phyloP scores from a whole-genome alignment of 345 rosid genomes.

The Dimocarpus longan region DNA sequence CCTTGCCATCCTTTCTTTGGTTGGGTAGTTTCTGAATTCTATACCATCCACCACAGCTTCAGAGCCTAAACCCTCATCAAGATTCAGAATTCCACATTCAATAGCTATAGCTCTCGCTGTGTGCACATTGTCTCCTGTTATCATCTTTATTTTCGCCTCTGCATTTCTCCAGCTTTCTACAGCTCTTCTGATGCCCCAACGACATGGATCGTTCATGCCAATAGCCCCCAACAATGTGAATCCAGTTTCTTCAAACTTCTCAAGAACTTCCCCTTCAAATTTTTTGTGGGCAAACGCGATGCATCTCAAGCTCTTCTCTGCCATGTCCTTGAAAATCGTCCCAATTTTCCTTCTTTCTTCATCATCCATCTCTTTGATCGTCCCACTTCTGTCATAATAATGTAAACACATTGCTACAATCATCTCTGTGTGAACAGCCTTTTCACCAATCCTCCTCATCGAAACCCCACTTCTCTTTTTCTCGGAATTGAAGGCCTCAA shows the following conservation, averaged over 20 bases:
- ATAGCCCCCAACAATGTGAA: constrained; percentile 35
- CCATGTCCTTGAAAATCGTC: constrained; percentile 40
- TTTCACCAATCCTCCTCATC: constrained; percentile 28
- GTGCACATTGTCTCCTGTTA: constrained; percentile 42
- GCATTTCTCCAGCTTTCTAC: constrained; percentile 40
- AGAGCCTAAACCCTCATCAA: not conserved
- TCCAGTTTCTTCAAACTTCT: constrained; percentile 32
- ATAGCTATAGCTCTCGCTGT: constrained; percentile 45
- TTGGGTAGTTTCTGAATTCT: constrained; percentile 34
- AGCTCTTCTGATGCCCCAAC: constrained; percentile 41
- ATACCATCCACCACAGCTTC: constrained; percentile 39
- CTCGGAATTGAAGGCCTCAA: constrained; percentile 52
- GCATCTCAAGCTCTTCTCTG: constrained; percentile 51
- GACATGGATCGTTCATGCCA: constrained; percentile 52
- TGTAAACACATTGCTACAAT: constrained; percentile 43
- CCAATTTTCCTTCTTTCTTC: constrained; percentile 26
- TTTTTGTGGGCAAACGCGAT: constrained; percentile 46
- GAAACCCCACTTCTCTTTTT: constrained; percentile 54
- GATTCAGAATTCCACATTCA: constrained; percentile 42
- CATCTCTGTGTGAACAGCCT: constrained; percentile 41
- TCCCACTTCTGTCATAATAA: constrained; percentile 29
- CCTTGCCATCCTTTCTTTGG: constrained; percentile 28
- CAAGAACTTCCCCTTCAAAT: not conserved
- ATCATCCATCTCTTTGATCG: constrained; percentile 21
- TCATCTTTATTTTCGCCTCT: constrained; percentile 39